Base-by-base conservation (phyloP, 768 basidiomycete species). In the Phylloporus sp. region DNA sequence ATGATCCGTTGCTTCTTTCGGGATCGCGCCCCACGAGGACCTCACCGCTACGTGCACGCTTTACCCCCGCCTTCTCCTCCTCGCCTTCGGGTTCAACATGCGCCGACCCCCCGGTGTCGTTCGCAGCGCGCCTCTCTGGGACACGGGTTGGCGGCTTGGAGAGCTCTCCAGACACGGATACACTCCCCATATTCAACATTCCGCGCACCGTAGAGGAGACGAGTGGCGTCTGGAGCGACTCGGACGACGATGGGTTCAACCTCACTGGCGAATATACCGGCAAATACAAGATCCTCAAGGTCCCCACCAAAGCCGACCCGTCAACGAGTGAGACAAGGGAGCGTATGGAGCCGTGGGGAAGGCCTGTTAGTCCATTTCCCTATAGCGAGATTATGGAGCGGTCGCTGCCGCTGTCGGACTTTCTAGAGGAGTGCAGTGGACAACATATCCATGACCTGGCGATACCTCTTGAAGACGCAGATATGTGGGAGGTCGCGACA, bases 351-450 rank as follows among this genome's bases (percentile, higher is more conserved):
- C 67, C 72, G 18, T 87, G 86, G 86, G 86, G 87, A 2, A 73
- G 82, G 11, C 86, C 87, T 1, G 76, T 82, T 38, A 88, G 85
- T 47, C 86, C 86, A 0, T 86, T 79, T 63, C 86, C 83, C 27
- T 72, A 62, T 45, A 60, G 59, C 45, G 63, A 60, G 38, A 67
- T 66, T 18, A 54, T 69, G 60, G 69, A 69, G 39, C 63, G 59
- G 15, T 70, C 66, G 12, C 36, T 69, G 41, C 54, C 57, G 2
- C 12, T 52, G 35, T 52, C 57, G 0, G 57, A 54, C 4, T 23
- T 50, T 9, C 40, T 36, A 20, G 65, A 61, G 29, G 56, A 48
- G 2, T 48, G 40, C 4, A 26, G 11, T 13, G 41, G 48, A 24
- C 32, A 18, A n/a, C n/a, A n/a, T n/a, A n/a, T n/a, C 1, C 48